Evolutionary conservation across 371 early-diverging fungal species (phyloP), one percentile per base, ranked within the genome.

Genomic region (Mycotypha africana): DNA sequence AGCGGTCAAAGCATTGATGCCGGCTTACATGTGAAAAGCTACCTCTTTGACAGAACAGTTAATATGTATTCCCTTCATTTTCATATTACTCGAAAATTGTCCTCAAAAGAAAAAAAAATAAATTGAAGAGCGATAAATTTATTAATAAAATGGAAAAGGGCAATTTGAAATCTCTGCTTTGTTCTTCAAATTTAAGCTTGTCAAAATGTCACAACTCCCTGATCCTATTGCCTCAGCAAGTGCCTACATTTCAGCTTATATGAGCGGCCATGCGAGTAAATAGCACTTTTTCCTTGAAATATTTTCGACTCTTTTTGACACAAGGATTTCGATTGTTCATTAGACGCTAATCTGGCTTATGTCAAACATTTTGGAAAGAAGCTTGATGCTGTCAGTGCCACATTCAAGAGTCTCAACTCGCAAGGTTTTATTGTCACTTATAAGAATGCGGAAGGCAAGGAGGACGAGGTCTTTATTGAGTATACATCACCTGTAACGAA

Each of bases 331-430:
- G 24, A 4, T 22, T 38, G 9, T 38, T 23, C 10, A 4, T 40
- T 40, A 73, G 74, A 56, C 5, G 58, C 62, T 22, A 70, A 72
- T 42, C 42, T 69, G 9, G 74, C 74, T 5, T 74, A 69, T 46
- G 74, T 65, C 5, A 57, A 65, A 12, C 50, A 74, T 30, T 74
- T 58, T 45, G 67, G 47, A 12, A 45, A 53, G 21, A 50, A 57
- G 26, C 49, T 56, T 35, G 43, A 60, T 17, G 74, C 67, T 10
- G 55, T 47, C 4, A 57, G 51, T 12, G 74, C 74, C 4, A 65
- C 62, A 0, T 74, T 74, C 31, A 54, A 65, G 26, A 65, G 63
- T 19, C 45, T 69, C 16, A 62, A 60, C 16, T 46, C 65, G 1
- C 52, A 42, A 22, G 63, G 67, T 2, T 74, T 74, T 40, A 42